Evolutionary conservation across 2,329 filamentous ascomycete genomes (phyloP), one percentile per base, ranked within the genome.

Genomic region (Colletotrichum nymphaeae): DNA sequence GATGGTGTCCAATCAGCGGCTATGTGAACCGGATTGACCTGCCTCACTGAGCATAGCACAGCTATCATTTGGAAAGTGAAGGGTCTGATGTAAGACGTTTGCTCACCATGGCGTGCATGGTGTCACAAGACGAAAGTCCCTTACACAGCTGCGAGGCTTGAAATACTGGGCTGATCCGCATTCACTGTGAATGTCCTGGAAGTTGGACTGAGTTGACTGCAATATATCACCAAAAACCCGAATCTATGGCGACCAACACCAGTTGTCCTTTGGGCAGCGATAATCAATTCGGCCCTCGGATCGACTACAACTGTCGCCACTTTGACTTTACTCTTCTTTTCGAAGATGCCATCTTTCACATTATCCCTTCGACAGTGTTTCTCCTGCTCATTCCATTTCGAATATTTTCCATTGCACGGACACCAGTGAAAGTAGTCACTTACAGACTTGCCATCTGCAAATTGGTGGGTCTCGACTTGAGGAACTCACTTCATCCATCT

Each of bases 311-410:
- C n/a, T 69, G 67, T 7, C 67, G 67, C 9, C 26, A n/a, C 6
- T 69, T 69, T 22, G 67, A 64, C 26, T 69, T 69, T 9, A 64
- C 67, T 4, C 67, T 69, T 5, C 26, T 69, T 2, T 69, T 65
- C 7, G 67, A 64, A 24, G 59, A 69, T 24, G 28, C 14, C 2
- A 9, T 64, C 35, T 69, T 64, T 4, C 59, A 58, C 11, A 8
- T 42, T 1, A 1, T 69, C 4, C 67, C 67, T 6, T 55, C 67
- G 5, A 28, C 53, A 1, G 12, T 65, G 8, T 58, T 69, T 35
- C 60, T 69, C 32, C 9, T 64, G 2, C 35, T 64, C 12, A 64
- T 69, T 16, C 67, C 67, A 7, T 5, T 65, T 2, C 32, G 59
- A 8, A 19, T 65, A n/a, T n/a, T 26, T 28, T 65, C 59, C 8